phyloP scores from a whole-genome alignment of 768 basidiomycete species.

The Lyophyllum atratum region DNA sequence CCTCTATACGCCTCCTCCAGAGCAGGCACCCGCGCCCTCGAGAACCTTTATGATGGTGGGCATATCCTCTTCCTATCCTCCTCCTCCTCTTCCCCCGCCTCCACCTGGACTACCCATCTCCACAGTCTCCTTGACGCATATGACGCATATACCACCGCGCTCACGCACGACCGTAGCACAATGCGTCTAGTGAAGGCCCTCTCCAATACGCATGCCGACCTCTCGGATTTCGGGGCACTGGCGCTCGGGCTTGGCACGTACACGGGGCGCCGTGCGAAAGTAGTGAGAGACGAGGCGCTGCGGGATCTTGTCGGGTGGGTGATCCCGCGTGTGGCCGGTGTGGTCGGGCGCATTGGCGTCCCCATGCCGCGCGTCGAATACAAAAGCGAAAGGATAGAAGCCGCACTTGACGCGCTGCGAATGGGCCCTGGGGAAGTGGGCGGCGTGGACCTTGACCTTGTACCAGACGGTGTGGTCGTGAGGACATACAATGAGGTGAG shows the following conservation, averaged over 20 bases:
- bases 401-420: conserved; percentile 32
- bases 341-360: conserved; percentile 26
- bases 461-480: conserved; percentile 35
- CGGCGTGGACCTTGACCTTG: conserved; percentile 26
- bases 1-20: conserved; percentile 25
- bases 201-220: conserved; percentile 11
- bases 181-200: conserved; percentile 17
- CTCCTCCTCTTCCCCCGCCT: background rate
- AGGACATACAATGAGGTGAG: conserved; percentile 37
- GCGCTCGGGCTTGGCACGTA: conserved; percentile 6
- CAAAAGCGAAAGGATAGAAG: conserved; percentile 32
- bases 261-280: conserved; percentile 7
- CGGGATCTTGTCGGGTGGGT: conserved; percentile 35
- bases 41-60: conserved; percentile 24
- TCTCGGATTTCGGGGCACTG: conserved; percentile 13
- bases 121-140: conserved; percentile 15
- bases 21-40: conserved; percentile 19
- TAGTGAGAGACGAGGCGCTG: conserved; percentile 18
- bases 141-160: conserved; percentile 17
- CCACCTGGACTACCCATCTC: conserved; percentile 18
- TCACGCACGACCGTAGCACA: conserved; percentile 23
- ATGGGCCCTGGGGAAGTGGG: conserved; percentile 22
- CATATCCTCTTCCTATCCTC: conserved; percentile 16
- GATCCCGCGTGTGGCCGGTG: conserved; percentile 30
- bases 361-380: conserved; percentile 42